phyloP scores from a whole-genome alignment of 345 rosid genomes.

The Noccaea bulbosa region DNA sequence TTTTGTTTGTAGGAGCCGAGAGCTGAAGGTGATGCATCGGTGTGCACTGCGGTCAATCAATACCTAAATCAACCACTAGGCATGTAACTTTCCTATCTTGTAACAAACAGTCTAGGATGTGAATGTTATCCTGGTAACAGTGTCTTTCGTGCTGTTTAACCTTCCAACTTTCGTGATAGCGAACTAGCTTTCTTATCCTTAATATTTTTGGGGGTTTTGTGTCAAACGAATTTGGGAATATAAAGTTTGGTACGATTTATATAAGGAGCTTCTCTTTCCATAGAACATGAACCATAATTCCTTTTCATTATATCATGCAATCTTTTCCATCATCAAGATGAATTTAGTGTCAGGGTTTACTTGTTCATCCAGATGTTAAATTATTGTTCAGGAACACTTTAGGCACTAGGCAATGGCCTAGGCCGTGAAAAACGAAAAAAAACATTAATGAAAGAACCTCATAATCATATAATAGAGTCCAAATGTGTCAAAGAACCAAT shows the following conservation, averaged over 20 bases:
- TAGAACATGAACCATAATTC: slow-evolving; percentile 1
- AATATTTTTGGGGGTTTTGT: neutral
- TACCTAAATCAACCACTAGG: slow-evolving; percentile 80
- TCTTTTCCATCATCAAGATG: slow-evolving; percentile 19
- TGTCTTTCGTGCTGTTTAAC: slow-evolving; percentile 2
- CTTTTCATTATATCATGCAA: neutral
- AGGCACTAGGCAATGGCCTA: slow-evolving; percentile 1
- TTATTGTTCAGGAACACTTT: neutral
- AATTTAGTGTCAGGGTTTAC: slow-evolving; percentile 3
- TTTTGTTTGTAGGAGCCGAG: slow-evolving; percentile 67
- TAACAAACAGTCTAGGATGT: slow-evolving; percentile 16
- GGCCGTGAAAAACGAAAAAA: neutral
- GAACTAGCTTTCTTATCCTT: slow-evolving; percentile 5
- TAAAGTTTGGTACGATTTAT: neutral
- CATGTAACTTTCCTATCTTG: slow-evolving; percentile 43
- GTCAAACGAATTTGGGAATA: neutral
- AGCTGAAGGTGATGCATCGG: slow-evolving; percentile 67
- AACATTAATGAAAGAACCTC: slow-evolving; percentile 5
- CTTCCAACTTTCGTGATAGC: neutral
- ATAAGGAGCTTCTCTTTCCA: neutral
- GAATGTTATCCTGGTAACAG: slow-evolving; percentile 1
- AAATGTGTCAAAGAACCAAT: neutral
- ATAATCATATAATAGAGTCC: neutral
- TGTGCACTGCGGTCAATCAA: slow-evolving; percentile 73
- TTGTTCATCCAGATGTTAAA: slow-evolving; percentile 7